Evolutionary conservation across 2,329 filamentous ascomycete species (phyloP).

Genomic region (Claviceps arundinis): DNA sequence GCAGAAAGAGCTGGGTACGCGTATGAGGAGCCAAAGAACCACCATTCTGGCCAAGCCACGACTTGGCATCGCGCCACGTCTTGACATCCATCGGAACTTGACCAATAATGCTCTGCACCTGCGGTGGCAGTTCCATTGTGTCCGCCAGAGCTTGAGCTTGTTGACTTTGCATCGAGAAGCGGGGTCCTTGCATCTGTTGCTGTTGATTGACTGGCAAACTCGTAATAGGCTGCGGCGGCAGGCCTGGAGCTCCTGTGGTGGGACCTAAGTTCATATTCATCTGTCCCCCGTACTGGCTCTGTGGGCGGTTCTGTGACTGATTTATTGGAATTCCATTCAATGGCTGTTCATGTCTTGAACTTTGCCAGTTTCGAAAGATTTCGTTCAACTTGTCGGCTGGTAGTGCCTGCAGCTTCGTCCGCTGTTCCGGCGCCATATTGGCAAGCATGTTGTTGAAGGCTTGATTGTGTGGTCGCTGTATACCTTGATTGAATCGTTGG

Average conservation of each 20-base stretch:
- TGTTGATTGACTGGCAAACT: slow-evolving; percentile 14
- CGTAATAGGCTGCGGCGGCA: slow-evolving; percentile 14
- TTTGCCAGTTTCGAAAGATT: slow-evolving; percentile 36
- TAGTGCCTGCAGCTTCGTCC: slow-evolving; percentile 28
- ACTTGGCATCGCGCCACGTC: slow-evolving; percentile 35
- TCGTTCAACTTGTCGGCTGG: slow-evolving; percentile 39
- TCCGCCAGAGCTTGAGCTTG: slow-evolving; percentile 32
- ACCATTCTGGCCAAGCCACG: slow-evolving; percentile 26
- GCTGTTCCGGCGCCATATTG: slow-evolving; percentile 33
- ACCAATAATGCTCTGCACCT: slow-evolving; percentile 18
- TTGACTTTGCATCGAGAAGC: slow-evolving; percentile 14
- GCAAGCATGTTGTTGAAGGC: slow-evolving; percentile 28
- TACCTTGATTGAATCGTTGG: slow-evolving; percentile 39
- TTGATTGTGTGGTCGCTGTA: slow-evolving; percentile 31
- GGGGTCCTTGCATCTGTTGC: slow-evolving; percentile 16
- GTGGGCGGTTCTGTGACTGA: slow-evolving; percentile 15
- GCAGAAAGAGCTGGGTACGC: slow-evolving; percentile 18
- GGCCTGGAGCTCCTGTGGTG: slow-evolving; percentile 14
- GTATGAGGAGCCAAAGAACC: slow-evolving; percentile 16
- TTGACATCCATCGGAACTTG: slow-evolving; percentile 29
- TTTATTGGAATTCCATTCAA: slow-evolving; percentile 20
- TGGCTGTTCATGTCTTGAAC: slow-evolving; percentile 20
- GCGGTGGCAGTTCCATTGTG: slow-evolving; percentile 31
- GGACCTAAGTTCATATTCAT: slow-evolving; percentile 19
- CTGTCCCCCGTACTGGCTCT: slow-evolving; percentile 18